Base-by-base conservation (phyloP, 495 filamentous ascomycete genomes). In the Clohesyomyces aquaticus region DNA sequence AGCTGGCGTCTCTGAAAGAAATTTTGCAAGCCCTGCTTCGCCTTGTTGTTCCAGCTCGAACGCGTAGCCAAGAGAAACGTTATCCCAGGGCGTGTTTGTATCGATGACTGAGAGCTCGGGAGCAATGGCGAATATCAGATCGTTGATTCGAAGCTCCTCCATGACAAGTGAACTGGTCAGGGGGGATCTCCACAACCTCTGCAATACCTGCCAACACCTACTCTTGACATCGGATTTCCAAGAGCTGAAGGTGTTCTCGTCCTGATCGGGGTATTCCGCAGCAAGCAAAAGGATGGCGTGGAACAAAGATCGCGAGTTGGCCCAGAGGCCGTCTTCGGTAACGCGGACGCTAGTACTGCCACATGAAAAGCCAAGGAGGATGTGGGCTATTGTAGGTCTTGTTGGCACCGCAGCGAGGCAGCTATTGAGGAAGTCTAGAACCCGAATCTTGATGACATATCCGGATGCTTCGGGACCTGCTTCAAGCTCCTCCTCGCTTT, bases 321-420 rank as follows among this genome's bases (percentile, higher is more conserved):
- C 81, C 67, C 96, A 92, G 4, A 86, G 72, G 28, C 91, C 80
- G 25, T 82, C 79, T 0, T 82, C 70, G 46, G 85, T 76, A 23
- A 94, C 75, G 51, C 82, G 83, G 18, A 97, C 76, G n/a, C 79
- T 77, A 51, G 82, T 82, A 21, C 85, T 80, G 23, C 84, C 81
- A 68, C 90, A 93, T 28, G 80, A 79, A 72, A 99, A 97, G 0
- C 94, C 94, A 21, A 99, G 87, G 19, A 99, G 76, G 45, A 94
- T 79, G 74, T 99, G 94, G 2, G 93, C 93, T 48, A 98, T 84
- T 16, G 86, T 93, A 3, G 93, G 91, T 47, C 81, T 76, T 67
- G 87, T 83, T 26, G 87, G 84, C 26, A 87, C 83, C 18, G 87
- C 82, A 42, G 79, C 81, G 9, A 99, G 75, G 72, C 89, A 92